These are phyloP conservation scores for Exophiala oligosperma DNA, from an alignment of 2,329 filamentous ascomycete genomes.

Conservation along the genomic window DNA sequence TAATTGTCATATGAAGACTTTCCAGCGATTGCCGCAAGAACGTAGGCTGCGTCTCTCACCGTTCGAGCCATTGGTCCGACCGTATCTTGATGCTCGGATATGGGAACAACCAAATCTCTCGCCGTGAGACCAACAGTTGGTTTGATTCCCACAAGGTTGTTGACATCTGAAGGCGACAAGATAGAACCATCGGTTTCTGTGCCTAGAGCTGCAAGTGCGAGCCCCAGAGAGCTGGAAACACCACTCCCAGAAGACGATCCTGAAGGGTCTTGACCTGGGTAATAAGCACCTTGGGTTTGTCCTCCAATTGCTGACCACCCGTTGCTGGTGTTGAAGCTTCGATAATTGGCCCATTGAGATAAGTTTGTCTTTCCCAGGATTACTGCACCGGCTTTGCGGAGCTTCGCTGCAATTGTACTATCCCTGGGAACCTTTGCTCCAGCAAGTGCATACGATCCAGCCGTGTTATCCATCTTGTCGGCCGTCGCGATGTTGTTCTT, in stretches of 20 bases:
- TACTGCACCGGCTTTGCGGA: conserved; percentile 61
- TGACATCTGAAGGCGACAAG: conserved; percentile 53
- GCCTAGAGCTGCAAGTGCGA: conserved; percentile 60
- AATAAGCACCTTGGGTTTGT: conserved; percentile 63
- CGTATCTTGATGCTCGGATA: conserved; percentile 42
- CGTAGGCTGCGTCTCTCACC: conserved; percentile 58
- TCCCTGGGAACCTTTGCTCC: conserved; percentile 60
- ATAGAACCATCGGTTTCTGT: conserved; percentile 68
- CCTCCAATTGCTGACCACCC: conserved; percentile 68
- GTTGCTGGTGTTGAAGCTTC: conserved; percentile 55
- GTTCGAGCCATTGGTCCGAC: conserved; percentile 57
- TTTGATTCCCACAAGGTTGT: conserved; percentile 67
- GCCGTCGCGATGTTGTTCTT: conserved; percentile 68
- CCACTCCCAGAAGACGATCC: conserved; percentile 64
- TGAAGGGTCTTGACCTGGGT: conserved; percentile 60
- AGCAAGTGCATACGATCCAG: conserved; percentile 64
- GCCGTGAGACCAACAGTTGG: conserved; percentile 56
- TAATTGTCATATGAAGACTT: conserved; percentile 57
- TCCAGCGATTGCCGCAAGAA: conserved; percentile 61
- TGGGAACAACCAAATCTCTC: conserved; percentile 63
- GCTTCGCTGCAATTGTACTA: conserved; percentile 59
- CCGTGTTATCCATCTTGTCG: conserved; percentile 64
- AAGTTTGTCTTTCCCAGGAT: conserved; percentile 68
- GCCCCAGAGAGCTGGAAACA: conserved; percentile 59
- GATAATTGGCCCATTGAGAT: conserved; percentile 65